Evolutionary conservation across 2,329 filamentous ascomycete species (phyloP).

Genomic region (Blastomyces silverae): DNA sequence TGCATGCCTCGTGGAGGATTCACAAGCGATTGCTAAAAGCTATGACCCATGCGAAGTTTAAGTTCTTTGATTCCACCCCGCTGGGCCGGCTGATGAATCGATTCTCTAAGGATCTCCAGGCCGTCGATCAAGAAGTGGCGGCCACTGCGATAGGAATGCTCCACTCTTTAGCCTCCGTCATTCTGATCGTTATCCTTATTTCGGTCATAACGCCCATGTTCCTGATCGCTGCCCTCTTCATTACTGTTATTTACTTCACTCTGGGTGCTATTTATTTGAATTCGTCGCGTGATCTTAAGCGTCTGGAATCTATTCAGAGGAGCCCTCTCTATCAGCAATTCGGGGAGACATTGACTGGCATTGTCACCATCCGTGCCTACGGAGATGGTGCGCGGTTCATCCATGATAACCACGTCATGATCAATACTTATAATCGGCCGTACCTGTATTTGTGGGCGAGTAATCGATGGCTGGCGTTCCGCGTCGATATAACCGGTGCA

Average conservation of each 20-base stretch:
- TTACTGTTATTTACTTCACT: conserved; percentile 71
- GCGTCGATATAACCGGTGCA: conserved; percentile 84
- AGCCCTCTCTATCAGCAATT: conserved; percentile 98
- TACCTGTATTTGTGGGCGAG: conserved; percentile 96
- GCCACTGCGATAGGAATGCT: conserved; percentile 75
- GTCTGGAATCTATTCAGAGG: conserved; percentile 85
- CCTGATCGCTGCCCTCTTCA: conserved; percentile 77
- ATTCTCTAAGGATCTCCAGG: conserved; percentile 95
- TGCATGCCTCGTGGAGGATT: conserved; percentile 78
- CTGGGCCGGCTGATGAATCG: conserved; percentile 96
- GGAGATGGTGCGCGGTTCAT: conserved; percentile 91
- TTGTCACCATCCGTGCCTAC: conserved; percentile 95
- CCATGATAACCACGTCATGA: conserved; percentile 76
- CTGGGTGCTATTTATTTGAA: conserved; percentile 84
- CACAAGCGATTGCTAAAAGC: conserved; percentile 71
- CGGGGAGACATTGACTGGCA: conserved; percentile 86
- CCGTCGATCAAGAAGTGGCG: conserved; percentile 91
- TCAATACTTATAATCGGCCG: conserved; percentile 85
- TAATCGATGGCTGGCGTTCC: conserved; percentile 92
- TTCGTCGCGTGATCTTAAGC: conserved; percentile 90
- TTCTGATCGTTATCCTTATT: conserved; percentile 84
- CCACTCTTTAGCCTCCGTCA: conserved; percentile 59
- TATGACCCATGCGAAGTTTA: conserved; percentile 85
- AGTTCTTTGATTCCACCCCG: conserved; percentile 95
- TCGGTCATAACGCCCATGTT: conserved; percentile 85